Base-by-base conservation (phyloP, 2,329 filamentous ascomycete species). In the Xylaria sp. region DNA sequence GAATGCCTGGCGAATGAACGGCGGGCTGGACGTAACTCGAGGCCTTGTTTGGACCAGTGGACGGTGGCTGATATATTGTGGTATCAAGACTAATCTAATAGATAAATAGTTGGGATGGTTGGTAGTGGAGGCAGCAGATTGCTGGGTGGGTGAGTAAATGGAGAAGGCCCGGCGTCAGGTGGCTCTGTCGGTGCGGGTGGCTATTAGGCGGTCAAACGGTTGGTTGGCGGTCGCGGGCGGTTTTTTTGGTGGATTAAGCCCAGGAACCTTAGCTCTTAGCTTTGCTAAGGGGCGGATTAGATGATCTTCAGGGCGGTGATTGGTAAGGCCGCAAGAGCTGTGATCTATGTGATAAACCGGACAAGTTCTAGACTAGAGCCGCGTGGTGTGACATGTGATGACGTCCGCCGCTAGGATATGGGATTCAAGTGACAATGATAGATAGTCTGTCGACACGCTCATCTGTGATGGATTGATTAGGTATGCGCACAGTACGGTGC, bases 291-390 rank as follows among this genome's bases (percentile, higher is more conserved):
- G 32, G 54, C 63, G 64, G 61, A 21, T 62, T 36, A 55, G 56
- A 53, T 55, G 67, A 71, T 69, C 69, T 51, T 71, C 64, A 47
- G 58, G 64, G 61, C 56, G 64, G 56, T 53, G 69, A 47, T 56
- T 59, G 61, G 63, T 54, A 47, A 66, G 57, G 39, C 24, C 21
- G 12, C 34, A 17, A 60, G 54, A 63, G 53, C 60, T 56, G 64
- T n/a, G 53, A 61, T 64, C 34, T 64, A 65, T 62, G 64, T 62
- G 27, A 63, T 67, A 36, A 58, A 42, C 56, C 39, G 55, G 36
- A 55, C 34, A 48, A 45, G 47, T 50, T 57, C 54, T 36, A 58
- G 34, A 24, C 21, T 61, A 47, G 45, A 63, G 48, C 58, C 34
- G 47, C 27, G 62, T 60, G 53, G 47, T 42, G 62, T 50, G 67